Base-by-base conservation (phyloP, 345 rosid species). In the Carallia pectinifolia region DNA sequence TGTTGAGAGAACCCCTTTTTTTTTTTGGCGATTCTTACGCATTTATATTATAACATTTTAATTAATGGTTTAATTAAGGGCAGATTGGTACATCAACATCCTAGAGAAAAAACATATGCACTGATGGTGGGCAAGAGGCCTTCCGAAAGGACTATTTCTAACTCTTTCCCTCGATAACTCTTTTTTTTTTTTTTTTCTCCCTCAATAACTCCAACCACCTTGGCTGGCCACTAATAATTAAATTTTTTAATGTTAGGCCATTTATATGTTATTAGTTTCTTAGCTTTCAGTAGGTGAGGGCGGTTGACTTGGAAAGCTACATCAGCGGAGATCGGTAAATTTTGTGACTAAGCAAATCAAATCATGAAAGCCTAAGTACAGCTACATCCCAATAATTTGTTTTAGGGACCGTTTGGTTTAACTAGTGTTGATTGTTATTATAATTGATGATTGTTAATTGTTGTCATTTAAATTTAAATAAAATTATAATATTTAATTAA, bases 111-210 rank as follows among this genome's bases (percentile, higher is more conserved):
- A 62, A 1, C 15, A n/a, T 47, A 33, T 19, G 40, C 16, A 48
- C 47, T 29, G 64, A 58, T 39, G 77, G 73, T 58, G 70, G 80
- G 38, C 53, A 33, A 12, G 36, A 67, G 58, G 67, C 67, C 62
- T 40, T 38, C 7, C 69, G 83, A 82, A 70, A 76, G 86, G 10
- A n/a, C 71, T 80, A 64, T 73, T 79, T 75, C 73, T 71, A 81
- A 77, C 86, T 75, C 77, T 79, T 79, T 76, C 81, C 48, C 75
- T 78, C 84, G 78, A 81, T 83, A 54, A 83, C 83, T 81, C 66
- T 23, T 23, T 23, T 23, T 23, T 23, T 23, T 23, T 23, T 23
- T 23, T 23, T 23, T 23, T 23, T 23, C 23, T 23, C 23, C 23
- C 23, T 33, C 85, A 80, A 81, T 83, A 50, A 81, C 83, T 81